A percentile compares a stretch with the other conserved stretches of the same genome.
phyloP scores from a whole-genome alignment of 805 yeast species.

The Wickerhamomyces pijperi region DNA sequence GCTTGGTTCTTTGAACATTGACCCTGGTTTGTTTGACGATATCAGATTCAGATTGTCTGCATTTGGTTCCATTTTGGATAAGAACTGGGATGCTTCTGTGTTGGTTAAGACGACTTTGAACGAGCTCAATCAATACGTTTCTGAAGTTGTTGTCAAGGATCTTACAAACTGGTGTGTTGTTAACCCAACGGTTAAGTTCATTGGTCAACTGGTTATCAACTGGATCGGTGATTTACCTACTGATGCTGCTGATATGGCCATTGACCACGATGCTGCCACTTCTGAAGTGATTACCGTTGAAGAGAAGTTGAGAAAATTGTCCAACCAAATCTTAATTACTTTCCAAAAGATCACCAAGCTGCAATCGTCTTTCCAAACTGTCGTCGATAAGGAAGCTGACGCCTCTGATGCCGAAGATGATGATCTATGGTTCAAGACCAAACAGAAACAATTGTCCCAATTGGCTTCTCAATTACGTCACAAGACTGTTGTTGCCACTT shows the following conservation, averaged over 20 bases:
- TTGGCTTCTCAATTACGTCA: slow-evolving; percentile 33
- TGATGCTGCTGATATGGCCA: not conserved
- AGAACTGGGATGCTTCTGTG: too few relatives aligned
- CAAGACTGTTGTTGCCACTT: slow-evolving; percentile 23
- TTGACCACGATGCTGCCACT: not conserved
- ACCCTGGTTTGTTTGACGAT: slow-evolving; percentile 11
- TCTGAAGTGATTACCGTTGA: slow-evolving; percentile 31
- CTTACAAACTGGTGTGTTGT: slow-evolving; percentile 25
- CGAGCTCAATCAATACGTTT: slow-evolving; percentile 7
- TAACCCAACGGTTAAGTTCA: slow-evolving; percentile 27
- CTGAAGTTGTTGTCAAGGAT: slow-evolving; percentile 13
- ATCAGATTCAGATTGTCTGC: slow-evolving; percentile 9
- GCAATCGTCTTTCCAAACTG: slow-evolving; percentile 14
- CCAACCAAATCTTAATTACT: slow-evolving; percentile 51
- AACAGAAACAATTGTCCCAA: slow-evolving; percentile 34
- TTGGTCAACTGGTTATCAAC: slow-evolving; percentile 33
- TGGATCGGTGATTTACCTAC: slow-evolving; percentile 37
- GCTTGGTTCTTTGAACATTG: slow-evolving; percentile 6
- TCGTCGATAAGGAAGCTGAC: not conserved
- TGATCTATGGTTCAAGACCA: slow-evolving; percentile 55
- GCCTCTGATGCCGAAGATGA: slow-evolving; percentile 29
- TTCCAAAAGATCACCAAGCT: slow-evolving; percentile 41
- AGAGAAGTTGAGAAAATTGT: slow-evolving; percentile 33
- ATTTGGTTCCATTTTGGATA: slow-evolving; percentile 6
- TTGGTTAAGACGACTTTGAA: slow-evolving; percentile 15